Percentiles rank a stretch among this genome's conserved stretches.
Conservation (phyloP, 2,329 filamentous ascomycete genomes). For the Monosporascus sp. region DNA sequence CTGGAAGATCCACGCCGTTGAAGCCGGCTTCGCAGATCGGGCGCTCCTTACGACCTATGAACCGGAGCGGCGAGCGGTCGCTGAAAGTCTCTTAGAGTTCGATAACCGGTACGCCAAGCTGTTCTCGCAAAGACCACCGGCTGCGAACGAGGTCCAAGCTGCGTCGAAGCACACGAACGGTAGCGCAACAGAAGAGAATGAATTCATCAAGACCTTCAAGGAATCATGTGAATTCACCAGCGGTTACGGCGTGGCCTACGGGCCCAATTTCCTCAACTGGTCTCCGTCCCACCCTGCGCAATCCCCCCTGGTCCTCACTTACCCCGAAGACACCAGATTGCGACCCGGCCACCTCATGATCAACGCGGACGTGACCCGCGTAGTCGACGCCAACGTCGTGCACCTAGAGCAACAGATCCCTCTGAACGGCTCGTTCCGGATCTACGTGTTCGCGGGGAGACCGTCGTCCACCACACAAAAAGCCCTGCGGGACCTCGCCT, state of each 20-base stretch:
- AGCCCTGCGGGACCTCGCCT: conserved; percentile 66
- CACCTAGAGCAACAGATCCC: conserved; percentile 88
- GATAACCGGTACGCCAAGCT: conserved; percentile 86
- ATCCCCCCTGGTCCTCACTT: conserved; percentile 57
- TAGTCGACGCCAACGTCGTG: conserved; percentile 83
- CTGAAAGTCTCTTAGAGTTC: conserved; percentile 78
- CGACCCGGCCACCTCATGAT: conserved; percentile 70
- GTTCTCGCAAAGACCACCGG: conserved; percentile 74
- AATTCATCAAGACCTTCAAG: conserved; percentile 87
- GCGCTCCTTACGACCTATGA: conserved; percentile 80
- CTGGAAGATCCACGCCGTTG: conserved; percentile 93
- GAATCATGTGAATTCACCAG: conserved; percentile 87
- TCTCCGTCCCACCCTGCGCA: conserved; percentile 65
- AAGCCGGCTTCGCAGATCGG: conserved; percentile 72
- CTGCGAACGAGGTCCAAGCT: conserved; percentile 65
- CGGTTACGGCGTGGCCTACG: conserved; percentile 85
- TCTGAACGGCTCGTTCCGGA: conserved; percentile 79
- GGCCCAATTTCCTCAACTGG: conserved; percentile 81
- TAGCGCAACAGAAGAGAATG: conserved; percentile 53
- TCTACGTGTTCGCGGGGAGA: conserved; percentile 80
- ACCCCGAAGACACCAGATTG: conserved; percentile 60
- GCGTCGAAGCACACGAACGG: conserved; percentile 41
- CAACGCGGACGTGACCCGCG: conserved; percentile 76
- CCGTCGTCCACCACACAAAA: conserved; percentile 47
- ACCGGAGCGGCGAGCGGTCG: conserved; percentile 75